These are phyloP conservation scores for Daphne laureola DNA, from an alignment of 441 rosid genomes.

Conservation along the genomic window DNA sequence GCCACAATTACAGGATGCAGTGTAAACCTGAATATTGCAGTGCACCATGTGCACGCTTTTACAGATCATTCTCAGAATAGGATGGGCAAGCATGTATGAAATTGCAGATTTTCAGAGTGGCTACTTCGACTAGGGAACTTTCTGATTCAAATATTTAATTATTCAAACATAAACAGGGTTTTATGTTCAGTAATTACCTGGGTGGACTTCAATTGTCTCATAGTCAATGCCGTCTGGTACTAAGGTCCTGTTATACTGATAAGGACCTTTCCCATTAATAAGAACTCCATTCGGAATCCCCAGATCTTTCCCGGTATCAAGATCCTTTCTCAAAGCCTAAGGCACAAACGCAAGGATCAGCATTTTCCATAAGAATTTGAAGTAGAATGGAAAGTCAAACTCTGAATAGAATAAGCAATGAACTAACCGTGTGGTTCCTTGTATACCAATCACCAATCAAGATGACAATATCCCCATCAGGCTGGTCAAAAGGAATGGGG, in stretches of 20 bases:
- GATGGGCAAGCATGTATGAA: no score
- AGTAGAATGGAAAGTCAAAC: neutral
- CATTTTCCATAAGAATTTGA: neutral
- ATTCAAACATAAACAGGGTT: neutral
- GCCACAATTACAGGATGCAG: no score
- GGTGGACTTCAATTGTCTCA: constrained; percentile 77
- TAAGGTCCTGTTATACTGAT: constrained; percentile 64
- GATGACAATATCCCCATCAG: constrained; percentile 68
- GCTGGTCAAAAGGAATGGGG: constrained; percentile 75
- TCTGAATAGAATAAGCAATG: constrained; percentile 2
- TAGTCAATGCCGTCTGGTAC: constrained; percentile 67
- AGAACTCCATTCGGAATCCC: constrained; percentile 97
- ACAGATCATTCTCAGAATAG: no score
- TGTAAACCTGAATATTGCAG: no score
- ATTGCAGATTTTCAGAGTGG: no score
- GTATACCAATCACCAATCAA: constrained; percentile 91
- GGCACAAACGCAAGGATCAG: constrained; percentile 9
- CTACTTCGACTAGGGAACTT: no score
- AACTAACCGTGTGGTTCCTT: constrained; percentile 79
- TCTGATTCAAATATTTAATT: no score
- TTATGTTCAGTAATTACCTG: constrained; percentile 43
- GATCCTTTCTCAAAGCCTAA: constrained; percentile 74
- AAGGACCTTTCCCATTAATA: constrained; percentile 96
- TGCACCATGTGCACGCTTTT: no score
- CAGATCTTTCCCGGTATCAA: constrained; percentile 80